These are phyloP conservation scores for Olyra latifolia DNA, from an alignment of 176 grass and related monocot genomes.

Conservation along the genomic window DNA sequence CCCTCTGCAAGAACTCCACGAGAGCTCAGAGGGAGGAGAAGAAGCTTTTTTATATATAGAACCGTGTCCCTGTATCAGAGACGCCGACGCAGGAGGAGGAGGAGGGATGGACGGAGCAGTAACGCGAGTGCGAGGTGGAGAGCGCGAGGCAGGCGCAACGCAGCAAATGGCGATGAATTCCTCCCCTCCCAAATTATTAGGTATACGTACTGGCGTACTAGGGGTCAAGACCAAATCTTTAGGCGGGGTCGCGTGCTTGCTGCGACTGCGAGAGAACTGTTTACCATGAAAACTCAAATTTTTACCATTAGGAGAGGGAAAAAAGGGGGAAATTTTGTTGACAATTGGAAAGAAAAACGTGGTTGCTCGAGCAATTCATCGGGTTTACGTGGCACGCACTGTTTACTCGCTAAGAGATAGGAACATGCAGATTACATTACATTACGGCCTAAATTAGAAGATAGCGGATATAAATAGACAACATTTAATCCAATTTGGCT, in stretches of 20 bases:
- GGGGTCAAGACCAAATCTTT: constrained; percentile 39
- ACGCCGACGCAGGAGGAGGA: not conserved
- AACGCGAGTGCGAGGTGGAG: not conserved
- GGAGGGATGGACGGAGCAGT: no score
- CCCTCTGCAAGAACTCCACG: not conserved
- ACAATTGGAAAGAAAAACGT: not conserved
- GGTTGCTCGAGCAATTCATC: not conserved
- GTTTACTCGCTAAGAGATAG: not conserved
- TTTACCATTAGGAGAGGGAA: not conserved
- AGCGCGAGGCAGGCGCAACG: not conserved
- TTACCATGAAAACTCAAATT: not conserved
- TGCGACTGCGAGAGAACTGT: not conserved
- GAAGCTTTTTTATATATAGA: constrained; percentile 29
- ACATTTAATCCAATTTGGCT: not conserved
- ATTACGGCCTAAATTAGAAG: not conserved
- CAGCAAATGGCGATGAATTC: constrained; percentile 34
- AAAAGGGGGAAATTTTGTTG: no score
- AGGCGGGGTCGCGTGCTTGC: not conserved
- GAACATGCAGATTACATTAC: not conserved
- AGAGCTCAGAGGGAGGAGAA: not conserved
- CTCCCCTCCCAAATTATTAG: not conserved
- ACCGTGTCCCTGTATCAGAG: not conserved
- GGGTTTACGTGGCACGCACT: not conserved
- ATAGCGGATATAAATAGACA: not conserved
- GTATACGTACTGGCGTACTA: constrained; percentile 8